phyloP scores from a whole-genome alignment of 441 rosid genomes.

The Pelargonium fulgidum region DNA sequence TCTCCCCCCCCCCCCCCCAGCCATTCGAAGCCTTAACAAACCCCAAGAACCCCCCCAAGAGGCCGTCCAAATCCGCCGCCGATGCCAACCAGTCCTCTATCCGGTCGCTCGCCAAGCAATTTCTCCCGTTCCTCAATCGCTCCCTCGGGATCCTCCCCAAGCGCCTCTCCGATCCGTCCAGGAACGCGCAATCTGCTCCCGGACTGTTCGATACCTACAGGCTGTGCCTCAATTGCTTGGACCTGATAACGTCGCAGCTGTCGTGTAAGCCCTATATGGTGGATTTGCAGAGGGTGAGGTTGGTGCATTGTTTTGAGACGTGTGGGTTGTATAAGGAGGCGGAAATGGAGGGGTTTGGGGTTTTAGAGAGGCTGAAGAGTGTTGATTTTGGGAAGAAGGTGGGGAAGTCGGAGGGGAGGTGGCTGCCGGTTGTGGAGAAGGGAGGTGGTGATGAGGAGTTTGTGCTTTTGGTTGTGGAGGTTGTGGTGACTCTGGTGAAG shows the following conservation, averaged over 20 bases:
- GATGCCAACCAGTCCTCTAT: conserved; percentile 11
- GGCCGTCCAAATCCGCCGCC: conserved; percentile 9
- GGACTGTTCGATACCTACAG: conserved; percentile 38
- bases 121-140: conserved; percentile 39
- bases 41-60: conserved; percentile 9
- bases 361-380: conserved; percentile 45
- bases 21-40: conserved; percentile 24
- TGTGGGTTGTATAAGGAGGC: conserved; percentile 49
- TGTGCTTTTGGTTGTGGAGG: conserved; percentile 45
- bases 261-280: conserved; percentile 51
- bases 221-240: conserved; percentile 66
- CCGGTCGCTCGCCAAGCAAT: conserved; percentile 39
- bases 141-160: conserved; percentile 33
- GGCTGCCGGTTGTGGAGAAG: conserved; percentile 35
- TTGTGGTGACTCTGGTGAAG: conserved; percentile 45
- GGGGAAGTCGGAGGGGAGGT: conserved; percentile 9
- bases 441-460: conserved; percentile 42
- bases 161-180: conserved; percentile 28
- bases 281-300: conserved; percentile 46
- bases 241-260: conserved; percentile 57
- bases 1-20: conserved; percentile 26
- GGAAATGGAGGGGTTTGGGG: conserved; percentile 36
- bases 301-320: conserved; percentile 45
- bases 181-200: not conserved
- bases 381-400: conserved; percentile 18